Percentiles rank a stretch among this genome's conserved stretches.
Evolutionary conservation across 805 yeast species (phyloP).

Genomic region (Ogataea pilisensis): DNA sequence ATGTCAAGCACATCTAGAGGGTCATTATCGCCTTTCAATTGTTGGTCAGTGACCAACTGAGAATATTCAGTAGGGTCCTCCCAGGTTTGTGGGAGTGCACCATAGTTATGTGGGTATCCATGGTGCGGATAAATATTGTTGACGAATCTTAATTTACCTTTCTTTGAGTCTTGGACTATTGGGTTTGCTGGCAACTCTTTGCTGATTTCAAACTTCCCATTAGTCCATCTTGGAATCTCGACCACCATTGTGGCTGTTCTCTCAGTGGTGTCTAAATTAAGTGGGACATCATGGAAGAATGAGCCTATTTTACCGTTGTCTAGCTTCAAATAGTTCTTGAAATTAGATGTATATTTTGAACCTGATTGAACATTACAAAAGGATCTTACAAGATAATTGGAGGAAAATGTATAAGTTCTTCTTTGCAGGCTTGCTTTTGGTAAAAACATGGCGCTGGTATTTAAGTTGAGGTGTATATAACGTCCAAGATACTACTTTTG

Average conservation of each 20-base stretch:
- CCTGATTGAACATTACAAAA: slow-evolving; percentile 29
- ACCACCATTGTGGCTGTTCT: slow-evolving; percentile 60
- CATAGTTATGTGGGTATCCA: slow-evolving; percentile 85
- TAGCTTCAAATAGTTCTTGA: slow-evolving; percentile 41
- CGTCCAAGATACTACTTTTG: no score
- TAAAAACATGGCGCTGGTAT: no score
- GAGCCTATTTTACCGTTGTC: slow-evolving; percentile 46
- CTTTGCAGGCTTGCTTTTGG: no score
- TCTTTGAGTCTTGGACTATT: slow-evolving; percentile 70
- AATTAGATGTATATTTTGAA: slow-evolving; percentile 34
- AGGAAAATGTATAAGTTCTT: no score
- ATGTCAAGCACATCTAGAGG: slow-evolving; percentile 94
- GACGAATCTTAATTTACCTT: slow-evolving; percentile 67
- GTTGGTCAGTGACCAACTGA: slow-evolving; percentile 34
- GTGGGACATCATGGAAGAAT: slow-evolving; percentile 70
- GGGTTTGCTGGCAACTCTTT: slow-evolving; percentile 62
- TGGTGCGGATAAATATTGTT: slow-evolving; percentile 77
- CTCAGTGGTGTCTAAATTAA: slow-evolving; percentile 39
- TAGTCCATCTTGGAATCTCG: slow-evolving; percentile 78
- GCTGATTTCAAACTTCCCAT: slow-evolving; percentile 78
- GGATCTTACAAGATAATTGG: slow-evolving; percentile 1
- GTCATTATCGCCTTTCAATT: slow-evolving; percentile 80
- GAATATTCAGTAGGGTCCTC: slow-evolving; percentile 74
- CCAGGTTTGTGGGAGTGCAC: slow-evolving; percentile 94
- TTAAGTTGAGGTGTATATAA: no score